These are phyloP conservation scores for Sanguinoderma infundibulare DNA, from an alignment of 1,284 basidiomycete species.

Conservation along the genomic window DNA sequence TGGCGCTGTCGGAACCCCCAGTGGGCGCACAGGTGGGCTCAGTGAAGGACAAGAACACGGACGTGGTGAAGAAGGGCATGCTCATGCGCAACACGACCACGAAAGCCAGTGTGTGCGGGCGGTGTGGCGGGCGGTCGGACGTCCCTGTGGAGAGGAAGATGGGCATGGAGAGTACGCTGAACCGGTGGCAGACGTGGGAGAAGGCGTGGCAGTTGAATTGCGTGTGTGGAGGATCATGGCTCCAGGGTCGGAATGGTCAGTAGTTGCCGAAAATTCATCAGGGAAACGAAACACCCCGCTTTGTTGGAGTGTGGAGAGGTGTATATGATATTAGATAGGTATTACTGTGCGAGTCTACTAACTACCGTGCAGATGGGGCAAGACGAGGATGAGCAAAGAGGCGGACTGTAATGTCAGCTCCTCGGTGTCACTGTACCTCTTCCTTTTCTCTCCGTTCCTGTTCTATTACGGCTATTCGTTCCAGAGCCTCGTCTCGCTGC, in stretches of 20 bases:
- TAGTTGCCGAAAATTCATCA: too few species aligned
- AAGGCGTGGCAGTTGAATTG: slow-evolving; percentile 60
- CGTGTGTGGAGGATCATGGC: slow-evolving; percentile 74
- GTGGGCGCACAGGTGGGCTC: slow-evolving; percentile 25
- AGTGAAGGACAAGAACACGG: slow-evolving; percentile 47
- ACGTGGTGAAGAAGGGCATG: slow-evolving; percentile 64
- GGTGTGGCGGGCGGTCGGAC: slow-evolving; percentile 65
- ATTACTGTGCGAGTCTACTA: neutral
- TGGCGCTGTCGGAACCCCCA: slow-evolving; percentile 35
- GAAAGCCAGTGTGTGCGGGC: slow-evolving; percentile 51
- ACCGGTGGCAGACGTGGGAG: slow-evolving; percentile 66
- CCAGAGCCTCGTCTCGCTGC: slow-evolving; percentile 54
- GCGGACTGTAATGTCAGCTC: neutral
- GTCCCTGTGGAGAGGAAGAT: slow-evolving; percentile 37
- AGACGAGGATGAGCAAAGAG: neutral
- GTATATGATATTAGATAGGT: neutral
- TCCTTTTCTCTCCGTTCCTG: slow-evolving; percentile 31
- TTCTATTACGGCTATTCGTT: slow-evolving; percentile 62
- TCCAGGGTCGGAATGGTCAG: neutral
- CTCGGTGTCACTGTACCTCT: neutral
- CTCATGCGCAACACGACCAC: slow-evolving; percentile 40
- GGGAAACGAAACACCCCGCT: neutral
- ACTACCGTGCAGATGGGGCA: neutral
- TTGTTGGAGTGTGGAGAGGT: neutral
- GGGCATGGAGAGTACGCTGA: slow-evolving; percentile 38